Evolutionary conservation across 306 rosid species (phyloP), one percentile per base, ranked within the genome.

Genomic region (Betula pendula): DNA sequence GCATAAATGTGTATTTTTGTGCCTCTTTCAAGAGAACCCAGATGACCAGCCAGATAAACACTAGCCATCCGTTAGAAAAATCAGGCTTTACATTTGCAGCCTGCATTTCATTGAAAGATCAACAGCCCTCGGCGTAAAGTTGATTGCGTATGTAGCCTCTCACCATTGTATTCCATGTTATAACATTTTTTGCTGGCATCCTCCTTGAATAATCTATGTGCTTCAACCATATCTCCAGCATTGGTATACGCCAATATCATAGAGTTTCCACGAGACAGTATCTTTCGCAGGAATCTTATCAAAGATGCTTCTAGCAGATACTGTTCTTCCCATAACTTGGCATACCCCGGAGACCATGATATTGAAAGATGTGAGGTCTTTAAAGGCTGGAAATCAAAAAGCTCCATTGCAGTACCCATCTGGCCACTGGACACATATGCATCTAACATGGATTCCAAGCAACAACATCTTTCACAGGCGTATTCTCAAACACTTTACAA

Each of bases 131-230:
- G 8, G 82, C 5, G 40, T 74, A 62, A 15, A 78, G 60, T 60
- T 80, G 55, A 59, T 72, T 72, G 24, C 20, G 42, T 53, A 58
- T 40, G 51, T 49, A 80, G 3, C 78, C 76, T 53, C 17, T 71
- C 55, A 79, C 72, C 78, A 79, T 83, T 33, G 80, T 74, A 58
- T 83, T 83, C 86, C 83, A 75, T 44, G 83, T 74, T n/a, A 82
- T 63, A 68, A 78, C 79, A 45, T 82, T 79, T 44, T 45, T 78
- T 5, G 27, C 8, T 3, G 80, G 77, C 49, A 75, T n/a, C 51
- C 44, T 55, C 67, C 62, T 68, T 67, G 29, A 82, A 73, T 53
- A 82, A 24, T 4, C 22, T 38, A 27, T 22, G 17, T 22, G 80
- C 86, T 74, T 62, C 83, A 52, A 24, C 75, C 63, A 74, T 33